Conservation (phyloP, 345 rosid genomes). For the Jatropha curcas region DNA sequence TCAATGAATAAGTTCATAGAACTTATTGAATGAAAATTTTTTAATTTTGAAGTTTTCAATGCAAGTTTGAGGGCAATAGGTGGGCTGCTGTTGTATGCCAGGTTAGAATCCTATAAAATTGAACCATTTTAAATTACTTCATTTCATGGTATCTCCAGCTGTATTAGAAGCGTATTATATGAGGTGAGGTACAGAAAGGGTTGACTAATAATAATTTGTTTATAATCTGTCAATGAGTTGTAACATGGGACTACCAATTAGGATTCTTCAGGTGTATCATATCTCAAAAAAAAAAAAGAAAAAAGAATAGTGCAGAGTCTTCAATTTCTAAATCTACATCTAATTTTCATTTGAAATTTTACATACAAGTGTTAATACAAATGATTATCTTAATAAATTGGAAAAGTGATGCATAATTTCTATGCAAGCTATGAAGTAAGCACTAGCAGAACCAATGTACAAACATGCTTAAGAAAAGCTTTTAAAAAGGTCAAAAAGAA, state of each 20-base stretch:
- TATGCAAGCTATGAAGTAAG: not conserved
- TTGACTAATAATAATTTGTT: conserved; percentile 27
- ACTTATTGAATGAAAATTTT: conserved; percentile 7
- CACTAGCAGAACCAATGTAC: not conserved
- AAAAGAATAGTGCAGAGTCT: not conserved
- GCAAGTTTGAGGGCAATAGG: conserved; percentile 21
- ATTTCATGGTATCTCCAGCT: conserved; percentile 49
- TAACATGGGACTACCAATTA: conserved; percentile 25
- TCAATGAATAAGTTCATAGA: conserved; percentile 27
- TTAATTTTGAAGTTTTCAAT: conserved; percentile 12
- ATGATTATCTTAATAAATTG: not conserved
- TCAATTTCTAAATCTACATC: not conserved
- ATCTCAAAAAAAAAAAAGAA: too few relatives aligned
- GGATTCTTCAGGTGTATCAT: not conserved
- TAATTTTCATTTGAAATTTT: not conserved
- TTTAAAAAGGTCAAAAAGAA: not conserved
- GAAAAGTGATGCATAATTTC: not conserved
- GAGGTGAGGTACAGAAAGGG: conserved; percentile 12
- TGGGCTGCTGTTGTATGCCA: conserved; percentile 43
- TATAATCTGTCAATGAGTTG: conserved; percentile 46
- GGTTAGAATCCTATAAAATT: conserved; percentile 29
- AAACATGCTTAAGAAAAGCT: not conserved
- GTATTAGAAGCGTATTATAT: conserved; percentile 41
- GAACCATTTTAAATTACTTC: conserved; percentile 27
- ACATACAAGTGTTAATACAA: not conserved